Conservation (phyloP, 495 filamentous ascomycete genomes). For the Stereocaulon alpinum region DNA sequence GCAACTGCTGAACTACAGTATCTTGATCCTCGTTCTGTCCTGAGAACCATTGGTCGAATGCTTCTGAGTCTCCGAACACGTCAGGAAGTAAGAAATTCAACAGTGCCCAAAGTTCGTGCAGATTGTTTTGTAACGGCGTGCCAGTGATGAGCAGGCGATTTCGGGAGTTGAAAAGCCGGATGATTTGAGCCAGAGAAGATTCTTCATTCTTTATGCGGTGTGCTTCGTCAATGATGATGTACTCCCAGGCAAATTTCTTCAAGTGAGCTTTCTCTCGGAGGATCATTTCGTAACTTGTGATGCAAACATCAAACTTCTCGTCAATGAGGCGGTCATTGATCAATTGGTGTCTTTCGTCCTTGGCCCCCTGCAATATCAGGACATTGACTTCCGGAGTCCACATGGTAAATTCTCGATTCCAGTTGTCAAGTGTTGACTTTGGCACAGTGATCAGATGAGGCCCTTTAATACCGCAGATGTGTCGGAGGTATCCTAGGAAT, state of each 20-base stretch:
- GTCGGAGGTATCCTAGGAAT: conserved; percentile 92
- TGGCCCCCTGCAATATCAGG: conserved; percentile 86
- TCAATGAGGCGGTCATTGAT: conserved; percentile 86
- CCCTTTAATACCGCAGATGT: conserved; percentile 74
- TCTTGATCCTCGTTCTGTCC: conserved; percentile 83
- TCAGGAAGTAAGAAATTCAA: conserved; percentile 95
- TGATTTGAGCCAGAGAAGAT: conserved; percentile 92
- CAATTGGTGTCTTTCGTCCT: conserved; percentile 80
- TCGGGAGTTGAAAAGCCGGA: conserved; percentile 91
- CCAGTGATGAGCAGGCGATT: conserved; percentile 95
- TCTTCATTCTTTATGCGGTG: conserved; percentile 99
- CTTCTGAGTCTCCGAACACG: conserved; percentile 92
- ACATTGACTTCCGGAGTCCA: conserved; percentile 97
- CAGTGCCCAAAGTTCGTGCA: conserved; percentile 98
- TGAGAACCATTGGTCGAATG: conserved; percentile 98
- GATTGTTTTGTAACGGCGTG: conserved; percentile 94
- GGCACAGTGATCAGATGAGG: conserved; percentile 93
- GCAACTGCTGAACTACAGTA: conserved; percentile 92
- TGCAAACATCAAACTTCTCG: conserved; percentile 87
- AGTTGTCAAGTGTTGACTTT: conserved; percentile 97
- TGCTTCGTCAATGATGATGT: conserved; percentile 98
- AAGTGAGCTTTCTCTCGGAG: conserved; percentile 88
- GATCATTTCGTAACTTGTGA: conserved; percentile 96
- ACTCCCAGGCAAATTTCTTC: conserved; percentile 99
- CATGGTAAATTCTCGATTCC: conserved; percentile 83